Conservation (phyloP, 2,329 filamentous ascomycete genomes). For the Penicillium paneum region DNA sequence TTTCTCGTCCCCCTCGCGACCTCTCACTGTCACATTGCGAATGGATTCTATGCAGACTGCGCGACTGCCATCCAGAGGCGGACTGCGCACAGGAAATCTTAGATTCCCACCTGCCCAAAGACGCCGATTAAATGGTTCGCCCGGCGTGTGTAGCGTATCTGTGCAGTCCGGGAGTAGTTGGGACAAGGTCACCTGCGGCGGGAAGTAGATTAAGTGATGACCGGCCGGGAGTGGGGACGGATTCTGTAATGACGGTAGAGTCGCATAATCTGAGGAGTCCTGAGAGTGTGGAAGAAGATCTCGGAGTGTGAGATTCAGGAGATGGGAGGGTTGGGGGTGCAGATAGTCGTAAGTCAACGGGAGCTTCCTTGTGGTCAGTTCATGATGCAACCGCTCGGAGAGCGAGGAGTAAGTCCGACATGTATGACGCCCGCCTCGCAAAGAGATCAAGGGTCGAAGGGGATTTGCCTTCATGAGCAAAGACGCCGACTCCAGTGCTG, state of each 20-base stretch:
- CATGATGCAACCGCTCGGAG: constrained; percentile 39
- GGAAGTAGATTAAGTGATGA: constrained; percentile 86
- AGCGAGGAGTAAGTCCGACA: constrained; percentile 32
- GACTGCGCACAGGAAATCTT: constrained; percentile 44
- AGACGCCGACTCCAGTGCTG: not conserved
- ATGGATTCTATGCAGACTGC: constrained; percentile 49
- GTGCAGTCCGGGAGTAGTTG: constrained; percentile 77
- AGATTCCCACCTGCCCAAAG: constrained; percentile 87
- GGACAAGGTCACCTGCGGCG: constrained; percentile 61
- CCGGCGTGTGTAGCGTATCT: constrained; percentile 74
- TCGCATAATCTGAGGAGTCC: constrained; percentile 25
- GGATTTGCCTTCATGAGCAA: constrained; percentile 4
- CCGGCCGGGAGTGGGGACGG: constrained; percentile 45
- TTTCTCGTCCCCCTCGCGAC: constrained; percentile 52
- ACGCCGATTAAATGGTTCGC: constrained; percentile 66
- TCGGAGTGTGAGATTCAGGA: constrained; percentile 61
- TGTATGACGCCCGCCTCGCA: constrained; percentile 1
- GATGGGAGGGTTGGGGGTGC: constrained; percentile 60
- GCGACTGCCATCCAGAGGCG: constrained; percentile 35
- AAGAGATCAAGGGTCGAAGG: constrained; percentile 7
- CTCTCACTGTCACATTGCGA: constrained; percentile 50
- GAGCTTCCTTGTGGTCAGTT: constrained; percentile 50
- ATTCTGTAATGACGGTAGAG: constrained; percentile 34
- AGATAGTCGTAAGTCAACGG: constrained; percentile 56
- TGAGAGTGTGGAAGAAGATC: constrained; percentile 50